Percentiles rank a stretch among this genome's conserved stretches.
Evolutionary conservation across 1,139 yeast genomes (phyloP).

Genomic region (Pichia sp.): DNA sequence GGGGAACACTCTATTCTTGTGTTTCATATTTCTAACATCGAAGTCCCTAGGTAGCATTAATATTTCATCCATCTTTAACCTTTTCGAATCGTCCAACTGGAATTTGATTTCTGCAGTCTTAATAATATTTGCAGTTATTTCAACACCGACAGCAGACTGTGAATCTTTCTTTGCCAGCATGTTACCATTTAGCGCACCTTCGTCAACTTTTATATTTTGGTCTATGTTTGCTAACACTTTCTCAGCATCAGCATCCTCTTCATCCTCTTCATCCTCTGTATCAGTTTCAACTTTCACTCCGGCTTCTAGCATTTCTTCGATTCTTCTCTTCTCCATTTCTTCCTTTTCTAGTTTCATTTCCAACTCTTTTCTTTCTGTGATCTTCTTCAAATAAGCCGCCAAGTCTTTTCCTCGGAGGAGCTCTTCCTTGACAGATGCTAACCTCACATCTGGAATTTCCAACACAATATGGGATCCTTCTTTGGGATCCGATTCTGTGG

Average conservation of each 20-base stretch:
- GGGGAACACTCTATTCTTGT: slow-evolving; percentile 78
- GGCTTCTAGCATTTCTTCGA: slow-evolving; percentile 14
- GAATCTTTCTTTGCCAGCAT: background rate
- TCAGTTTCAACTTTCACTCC: slow-evolving; percentile 18
- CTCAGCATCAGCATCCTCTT: slow-evolving; percentile 19
- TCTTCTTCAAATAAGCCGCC: slow-evolving; percentile 41
- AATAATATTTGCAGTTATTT: slow-evolving; percentile 3
- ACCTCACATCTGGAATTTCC: slow-evolving; percentile 35
- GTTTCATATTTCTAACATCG: slow-evolving; percentile 55
- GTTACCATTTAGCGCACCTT: background rate
- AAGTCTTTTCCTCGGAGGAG: slow-evolving; percentile 48
- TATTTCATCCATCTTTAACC: slow-evolving; percentile 23
- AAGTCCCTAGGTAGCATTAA: slow-evolving; percentile 50
- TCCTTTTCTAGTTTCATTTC: slow-evolving; percentile 21
- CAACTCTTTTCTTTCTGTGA: slow-evolving; percentile 37
- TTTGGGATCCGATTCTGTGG: slow-evolving; percentile 37
- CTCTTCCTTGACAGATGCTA: slow-evolving; percentile 44
- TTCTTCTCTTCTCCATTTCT: slow-evolving; percentile 24
- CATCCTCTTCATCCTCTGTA: slow-evolving; percentile 21
- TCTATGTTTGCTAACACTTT: slow-evolving; percentile 1
- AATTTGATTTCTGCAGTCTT: slow-evolving; percentile 14
- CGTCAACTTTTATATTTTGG: background rate
- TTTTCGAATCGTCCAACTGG: slow-evolving; percentile 28
- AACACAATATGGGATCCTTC: slow-evolving; percentile 59
- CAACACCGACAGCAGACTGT: background rate